Evolutionary conservation across 768 basidiomycete species (phyloP).

Genomic region (Suillus luteus): DNA sequence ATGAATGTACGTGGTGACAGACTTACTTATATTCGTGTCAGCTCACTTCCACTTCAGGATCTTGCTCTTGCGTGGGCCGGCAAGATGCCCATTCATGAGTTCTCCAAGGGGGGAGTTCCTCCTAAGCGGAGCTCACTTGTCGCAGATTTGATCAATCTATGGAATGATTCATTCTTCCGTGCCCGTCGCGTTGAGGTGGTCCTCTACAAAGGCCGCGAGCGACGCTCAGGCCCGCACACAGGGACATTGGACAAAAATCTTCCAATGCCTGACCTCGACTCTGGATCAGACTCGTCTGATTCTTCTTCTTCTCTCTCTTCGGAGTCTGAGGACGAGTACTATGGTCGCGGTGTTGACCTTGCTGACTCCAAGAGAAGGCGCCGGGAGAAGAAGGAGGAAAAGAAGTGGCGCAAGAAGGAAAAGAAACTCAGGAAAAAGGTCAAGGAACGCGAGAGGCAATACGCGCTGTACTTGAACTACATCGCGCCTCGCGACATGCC

Average conservation of each 20-base stretch:
- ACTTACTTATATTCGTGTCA: neutral
- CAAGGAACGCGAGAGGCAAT: slow-evolving; percentile 61
- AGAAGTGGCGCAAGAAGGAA: slow-evolving; percentile 61
- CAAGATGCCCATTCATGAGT: slow-evolving; percentile 64
- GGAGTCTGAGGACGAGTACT: slow-evolving; percentile 48
- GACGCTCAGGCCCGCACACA: slow-evolving; percentile 63
- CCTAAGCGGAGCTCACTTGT: slow-evolving; percentile 61
- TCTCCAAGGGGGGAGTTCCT: slow-evolving; percentile 46
- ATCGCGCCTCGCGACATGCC: slow-evolving; percentile 38
- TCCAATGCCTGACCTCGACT: slow-evolving; percentile 43
- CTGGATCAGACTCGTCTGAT: slow-evolving; percentile 41
- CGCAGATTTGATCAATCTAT: slow-evolving; percentile 75
- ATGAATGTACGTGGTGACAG: slow-evolving; percentile 56
- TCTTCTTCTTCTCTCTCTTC: slow-evolving; percentile 40
- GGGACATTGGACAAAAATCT: slow-evolving; percentile 59
- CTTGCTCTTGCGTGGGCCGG: slow-evolving; percentile 75
- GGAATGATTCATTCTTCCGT: slow-evolving; percentile 79
- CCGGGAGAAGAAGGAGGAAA: slow-evolving; percentile 59
- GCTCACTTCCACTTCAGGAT: slow-evolving; percentile 48
- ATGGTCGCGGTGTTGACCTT: slow-evolving; percentile 49
- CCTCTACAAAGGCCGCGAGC: slow-evolving; percentile 78
- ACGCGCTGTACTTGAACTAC: slow-evolving; percentile 63
- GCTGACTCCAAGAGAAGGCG: slow-evolving; percentile 54
- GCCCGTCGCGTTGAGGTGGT: slow-evolving; percentile 76
- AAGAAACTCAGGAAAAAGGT: slow-evolving; percentile 62